A percentile compares a stretch with the other conserved stretches of the same genome.
Evolutionary conservation across 139 green algal species (phyloP).

Genomic region (Chlorella sp.): DNA sequence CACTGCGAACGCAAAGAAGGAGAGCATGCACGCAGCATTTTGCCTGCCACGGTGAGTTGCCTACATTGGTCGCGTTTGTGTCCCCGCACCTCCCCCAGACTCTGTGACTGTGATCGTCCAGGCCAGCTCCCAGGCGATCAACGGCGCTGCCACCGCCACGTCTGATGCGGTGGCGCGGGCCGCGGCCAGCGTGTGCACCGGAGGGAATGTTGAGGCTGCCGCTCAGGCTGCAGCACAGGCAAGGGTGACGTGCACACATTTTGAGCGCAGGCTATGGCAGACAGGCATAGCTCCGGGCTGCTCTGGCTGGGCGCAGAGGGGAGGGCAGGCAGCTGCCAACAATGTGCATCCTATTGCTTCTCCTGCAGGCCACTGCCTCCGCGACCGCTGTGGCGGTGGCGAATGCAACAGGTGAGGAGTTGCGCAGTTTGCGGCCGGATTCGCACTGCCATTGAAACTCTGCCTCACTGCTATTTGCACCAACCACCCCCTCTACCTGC

Average conservation of each 20-base stretch:
- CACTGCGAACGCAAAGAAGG: neutral
- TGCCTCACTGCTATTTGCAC: neutral
- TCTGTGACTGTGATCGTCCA: constrained; percentile 13
- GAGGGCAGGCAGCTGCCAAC: no score
- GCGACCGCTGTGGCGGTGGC: neutral
- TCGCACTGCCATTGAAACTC: neutral
- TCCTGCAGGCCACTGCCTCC: neutral
- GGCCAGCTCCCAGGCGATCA: neutral
- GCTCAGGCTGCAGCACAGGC: neutral
- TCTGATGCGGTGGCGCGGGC: neutral
- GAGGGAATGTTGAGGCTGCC: neutral
- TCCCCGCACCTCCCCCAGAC: neutral
- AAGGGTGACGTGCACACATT: no score
- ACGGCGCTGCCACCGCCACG: constrained; percentile 14
- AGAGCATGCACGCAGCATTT: neutral
- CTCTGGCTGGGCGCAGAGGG: no score
- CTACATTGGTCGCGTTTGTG: neutral
- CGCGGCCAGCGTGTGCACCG: constrained; percentile 4
- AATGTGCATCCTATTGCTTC: no score
- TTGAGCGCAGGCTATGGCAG: no score
- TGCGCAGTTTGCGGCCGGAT: neutral
- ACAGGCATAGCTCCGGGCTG: no score
- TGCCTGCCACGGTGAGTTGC: neutral
- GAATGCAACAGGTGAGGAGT: neutral
- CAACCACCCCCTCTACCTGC: neutral